Percentiles rank a stretch among this genome's conserved stretches.
Evolutionary conservation across 2,329 filamentous ascomycete genomes (phyloP).

Genomic region (Botrytis tulipae): DNA sequence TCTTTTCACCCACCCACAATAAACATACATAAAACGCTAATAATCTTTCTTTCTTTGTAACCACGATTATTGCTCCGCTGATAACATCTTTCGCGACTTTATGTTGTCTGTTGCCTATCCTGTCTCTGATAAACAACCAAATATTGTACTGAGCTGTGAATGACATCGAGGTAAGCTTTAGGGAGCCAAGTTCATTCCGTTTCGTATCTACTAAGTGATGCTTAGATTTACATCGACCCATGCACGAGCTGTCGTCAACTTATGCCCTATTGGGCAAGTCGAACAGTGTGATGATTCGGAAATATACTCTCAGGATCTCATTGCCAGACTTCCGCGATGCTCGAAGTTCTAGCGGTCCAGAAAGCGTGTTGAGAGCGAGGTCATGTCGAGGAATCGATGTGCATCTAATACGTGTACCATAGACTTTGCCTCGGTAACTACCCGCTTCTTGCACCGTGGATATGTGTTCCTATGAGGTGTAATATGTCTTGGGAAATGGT

Average conservation of each 20-base stretch:
- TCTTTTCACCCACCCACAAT: neutral
- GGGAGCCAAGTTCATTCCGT: neutral
- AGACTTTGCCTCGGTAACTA: neutral
- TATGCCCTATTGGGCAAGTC: neutral
- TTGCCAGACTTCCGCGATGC: accelerated
- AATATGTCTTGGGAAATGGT: neutral
- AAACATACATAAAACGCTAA: neutral
- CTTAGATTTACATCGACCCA: neutral
- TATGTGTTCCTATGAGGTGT: neutral
- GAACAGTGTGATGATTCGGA: neutral
- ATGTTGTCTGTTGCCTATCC: no score
- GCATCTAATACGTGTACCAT: neutral
- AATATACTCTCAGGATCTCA: neutral
- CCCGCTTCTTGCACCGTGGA: neutral
- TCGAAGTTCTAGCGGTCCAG: neutral
- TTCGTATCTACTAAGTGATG: neutral
- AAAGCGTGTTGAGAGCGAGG: neutral
- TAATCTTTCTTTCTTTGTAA: neutral
- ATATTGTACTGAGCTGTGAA: neutral
- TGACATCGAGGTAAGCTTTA: neutral
- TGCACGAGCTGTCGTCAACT: neutral
- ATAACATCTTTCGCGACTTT: neutral
- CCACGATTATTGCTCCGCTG: neutral
- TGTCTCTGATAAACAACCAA: neutral
- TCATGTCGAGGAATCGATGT: neutral